Evolutionary conservation across 2,329 filamentous ascomycete genomes (phyloP), one percentile per base, ranked within the genome.

Genomic region (Tolypocladium cylindrosporum): DNA sequence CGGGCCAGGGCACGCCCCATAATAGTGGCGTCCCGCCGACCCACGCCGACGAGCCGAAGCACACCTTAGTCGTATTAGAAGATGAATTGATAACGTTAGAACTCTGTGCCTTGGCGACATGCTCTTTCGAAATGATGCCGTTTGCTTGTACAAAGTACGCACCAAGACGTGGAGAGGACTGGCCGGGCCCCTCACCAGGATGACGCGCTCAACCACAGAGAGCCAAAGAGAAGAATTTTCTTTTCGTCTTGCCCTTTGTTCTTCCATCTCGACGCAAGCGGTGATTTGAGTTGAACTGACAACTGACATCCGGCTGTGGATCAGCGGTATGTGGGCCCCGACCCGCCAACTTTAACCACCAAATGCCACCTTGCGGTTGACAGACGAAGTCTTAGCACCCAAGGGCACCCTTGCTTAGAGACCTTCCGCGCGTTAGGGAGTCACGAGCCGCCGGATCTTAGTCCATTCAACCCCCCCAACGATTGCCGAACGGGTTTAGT

Each of bases 111-210:
- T 16, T 4, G 40, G 19, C n/a, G 3, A 41, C 40, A 41, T 16
- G 5, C 5, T 5, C 16, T 1, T 41, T 34, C 31, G 53, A 55
- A 55, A 41, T 39, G 53, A 55, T 42, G 53, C 43, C 19, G 53
- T 55, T 13, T 24, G 3, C 24, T 27, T 4, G 24, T 27, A 4
- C 53, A 5, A 6, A 34, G 31, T 34, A 8, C 31, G 19, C 13
- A 2, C 1, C 24, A 1, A 9, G 27, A 55, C 27, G 53, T 34
- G 86, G 83, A 87, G 84, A 87, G 87, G 82, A 87, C 87, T 88
- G 88, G 87, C 86, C 89, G 89, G 86, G 86, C 86, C 86, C 82
- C 81, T 82, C 81, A 85, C 89, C 91, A 93, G 89, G 89, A 92
- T 93, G 89, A 92, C 88, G 91, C 87, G 86, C 85, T 87, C 48